Conservation (phyloP, 2,329 filamentous ascomycete species). For the Cercospora sp. region DNA sequence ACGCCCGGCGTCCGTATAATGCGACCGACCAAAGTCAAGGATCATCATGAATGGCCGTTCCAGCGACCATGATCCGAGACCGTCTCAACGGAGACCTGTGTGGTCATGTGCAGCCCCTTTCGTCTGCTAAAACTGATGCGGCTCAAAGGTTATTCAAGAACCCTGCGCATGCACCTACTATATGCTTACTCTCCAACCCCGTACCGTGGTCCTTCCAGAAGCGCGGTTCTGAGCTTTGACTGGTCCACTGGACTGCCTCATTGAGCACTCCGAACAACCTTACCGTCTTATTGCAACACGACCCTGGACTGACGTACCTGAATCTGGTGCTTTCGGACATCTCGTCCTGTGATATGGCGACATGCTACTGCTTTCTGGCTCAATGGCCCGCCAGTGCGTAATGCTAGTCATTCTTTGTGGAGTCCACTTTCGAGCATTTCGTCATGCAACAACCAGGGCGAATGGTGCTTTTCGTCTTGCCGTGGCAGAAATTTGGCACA, state of each 20-base stretch:
- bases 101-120: neutral
- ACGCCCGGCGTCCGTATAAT: neutral
- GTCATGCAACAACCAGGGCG: neutral
- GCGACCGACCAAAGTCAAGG: neutral
- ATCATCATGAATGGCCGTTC: neutral
- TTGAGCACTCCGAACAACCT: constrained; percentile 1
- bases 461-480: neutral
- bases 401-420: neutral
- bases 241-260: neutral
- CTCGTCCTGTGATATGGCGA: neutral
- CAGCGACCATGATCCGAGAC: neutral
- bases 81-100: neutral
- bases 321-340: neutral
- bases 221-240: neutral
- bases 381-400: neutral
- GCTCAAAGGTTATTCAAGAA: neutral
- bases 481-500: neutral
- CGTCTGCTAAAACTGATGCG: neutral
- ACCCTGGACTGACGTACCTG: neutral
- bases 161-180: neutral
- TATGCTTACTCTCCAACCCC: neutral
- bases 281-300: neutral
- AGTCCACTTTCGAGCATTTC: neutral
- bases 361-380: neutral
- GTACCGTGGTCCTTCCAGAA: constrained; percentile 10